Evolutionary conservation across 2,329 filamentous ascomycete species (phyloP).

Genomic region (Nemania diffusa): DNA sequence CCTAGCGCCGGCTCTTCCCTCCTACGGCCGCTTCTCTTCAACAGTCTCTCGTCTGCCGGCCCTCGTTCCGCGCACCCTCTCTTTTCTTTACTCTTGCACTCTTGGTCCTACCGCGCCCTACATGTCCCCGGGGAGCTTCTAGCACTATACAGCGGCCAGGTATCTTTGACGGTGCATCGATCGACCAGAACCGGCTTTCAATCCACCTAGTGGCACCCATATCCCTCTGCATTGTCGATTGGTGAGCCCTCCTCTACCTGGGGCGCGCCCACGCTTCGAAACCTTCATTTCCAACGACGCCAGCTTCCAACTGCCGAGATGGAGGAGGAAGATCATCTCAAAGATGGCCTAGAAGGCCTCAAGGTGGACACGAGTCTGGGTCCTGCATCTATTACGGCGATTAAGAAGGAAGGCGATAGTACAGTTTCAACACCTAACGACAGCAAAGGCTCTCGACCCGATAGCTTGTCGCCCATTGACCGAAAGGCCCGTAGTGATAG

Average conservation of each 20-base stretch:
- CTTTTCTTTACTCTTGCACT: neutral
- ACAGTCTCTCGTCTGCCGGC: neutral
- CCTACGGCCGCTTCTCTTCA: constrained; percentile 12
- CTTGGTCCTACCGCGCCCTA: constrained; percentile 21
- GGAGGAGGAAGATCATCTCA: constrained; percentile 48
- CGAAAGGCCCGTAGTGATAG: constrained; percentile 60
- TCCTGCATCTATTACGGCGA: constrained; percentile 40
- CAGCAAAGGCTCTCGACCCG: constrained; percentile 55
- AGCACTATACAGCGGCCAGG: constrained; percentile 21
- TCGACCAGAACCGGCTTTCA: constrained; percentile 26
- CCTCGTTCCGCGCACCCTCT: neutral
- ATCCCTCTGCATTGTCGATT: constrained; percentile 21
- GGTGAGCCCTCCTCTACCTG: constrained; percentile 18
- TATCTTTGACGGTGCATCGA: constrained; percentile 23
- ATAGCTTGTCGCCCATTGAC: constrained; percentile 58
- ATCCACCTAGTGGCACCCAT: constrained; percentile 18
- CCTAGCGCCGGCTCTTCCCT: constrained; percentile 5
- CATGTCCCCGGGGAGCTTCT: constrained; percentile 22
- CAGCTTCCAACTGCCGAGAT: constrained; percentile 39
- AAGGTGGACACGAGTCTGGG: constrained; percentile 55
- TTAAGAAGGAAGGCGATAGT: constrained; percentile 55
- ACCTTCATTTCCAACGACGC: constrained; percentile 8
- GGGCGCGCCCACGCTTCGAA: constrained; percentile 18
- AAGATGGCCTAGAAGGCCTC: constrained; percentile 54
- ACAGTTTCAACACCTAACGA: constrained; percentile 54